These are phyloP conservation scores for Ramaria sp. DNA, from an alignment of 768 basidiomycete genomes.

Conservation along the genomic window DNA sequence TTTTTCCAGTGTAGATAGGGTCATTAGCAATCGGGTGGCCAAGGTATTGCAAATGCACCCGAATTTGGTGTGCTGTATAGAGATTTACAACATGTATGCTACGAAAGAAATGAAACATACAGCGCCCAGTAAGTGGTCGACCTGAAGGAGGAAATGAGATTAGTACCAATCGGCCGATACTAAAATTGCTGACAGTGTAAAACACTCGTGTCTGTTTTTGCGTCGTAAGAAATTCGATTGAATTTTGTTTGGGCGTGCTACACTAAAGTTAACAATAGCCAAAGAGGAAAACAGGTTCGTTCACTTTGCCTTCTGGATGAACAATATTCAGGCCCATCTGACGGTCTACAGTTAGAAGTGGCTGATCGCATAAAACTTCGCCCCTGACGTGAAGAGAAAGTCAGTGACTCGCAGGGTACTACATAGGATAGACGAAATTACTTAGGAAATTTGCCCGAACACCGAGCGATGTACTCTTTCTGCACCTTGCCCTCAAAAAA, in stretches of 20 bases:
- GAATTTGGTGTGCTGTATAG: constrained; percentile 80
- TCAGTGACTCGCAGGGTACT: not conserved
- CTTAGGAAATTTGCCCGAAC: no score
- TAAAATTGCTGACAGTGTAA: constrained; percentile 54
- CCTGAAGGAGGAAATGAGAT: constrained; percentile 31
- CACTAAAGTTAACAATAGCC: not conserved
- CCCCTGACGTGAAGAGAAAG: constrained; percentile 34
- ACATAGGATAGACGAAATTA: constrained; percentile 21
- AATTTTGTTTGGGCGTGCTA: constrained; percentile 88
- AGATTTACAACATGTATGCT: constrained; percentile 1
- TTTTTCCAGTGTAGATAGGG: constrained; percentile 75
- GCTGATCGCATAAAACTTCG: constrained; percentile 76
- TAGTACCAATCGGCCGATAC: not conserved
- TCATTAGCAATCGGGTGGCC: constrained; percentile 94
- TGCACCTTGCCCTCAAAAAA: constrained; percentile 72
- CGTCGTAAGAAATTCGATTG: constrained; percentile 71
- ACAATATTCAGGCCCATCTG: constrained; percentile 97
- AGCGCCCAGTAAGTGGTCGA: constrained; percentile 83
- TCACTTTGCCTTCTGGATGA: constrained; percentile 88
- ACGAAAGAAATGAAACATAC: constrained; percentile 36
- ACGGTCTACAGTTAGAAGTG: constrained; percentile 83
- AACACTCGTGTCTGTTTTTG: constrained; percentile 71
- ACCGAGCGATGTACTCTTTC: constrained; percentile 91
- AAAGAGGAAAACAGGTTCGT: not conserved
- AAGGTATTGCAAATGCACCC: constrained; percentile 92